These are phyloP conservation scores for Casaregolazyma lundiana DNA, from an alignment of 1,139 yeast genomes.

Conservation along the genomic window DNA sequence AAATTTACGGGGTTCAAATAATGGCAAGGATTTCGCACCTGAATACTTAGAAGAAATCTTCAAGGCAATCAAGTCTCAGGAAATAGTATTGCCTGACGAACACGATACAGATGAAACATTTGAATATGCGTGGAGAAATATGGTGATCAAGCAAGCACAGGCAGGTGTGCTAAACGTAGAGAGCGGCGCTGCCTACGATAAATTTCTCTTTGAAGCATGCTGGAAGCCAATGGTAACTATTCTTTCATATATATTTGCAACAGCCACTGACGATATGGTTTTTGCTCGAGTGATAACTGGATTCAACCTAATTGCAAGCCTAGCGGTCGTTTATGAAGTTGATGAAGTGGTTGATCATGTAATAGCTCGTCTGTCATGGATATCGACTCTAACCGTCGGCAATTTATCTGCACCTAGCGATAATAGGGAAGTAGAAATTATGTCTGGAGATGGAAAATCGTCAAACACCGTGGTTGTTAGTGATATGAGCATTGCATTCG, in stretches of 20 bases:
- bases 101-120: slow-evolving; percentile 84
- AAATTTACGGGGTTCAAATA: slow-evolving; percentile 75
- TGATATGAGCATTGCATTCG: slow-evolving; percentile 77
- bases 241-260: slow-evolving; percentile 69
- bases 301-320: slow-evolving; percentile 74
- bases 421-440: slow-evolving; percentile 40
- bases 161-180: slow-evolving; percentile 29
- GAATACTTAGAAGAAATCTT: slow-evolving; percentile 74
- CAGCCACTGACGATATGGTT: slow-evolving; percentile 87
- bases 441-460: slow-evolving; percentile 40
- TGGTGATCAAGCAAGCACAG: slow-evolving; percentile 46
- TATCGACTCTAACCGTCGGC: slow-evolving; percentile 42
- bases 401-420: slow-evolving; percentile 35
- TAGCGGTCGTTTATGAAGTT: slow-evolving; percentile 63
- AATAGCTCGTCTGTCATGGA: slow-evolving; percentile 58
- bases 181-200: slow-evolving; percentile 51
- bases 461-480: slow-evolving; percentile 58
- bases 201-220: slow-evolving; percentile 57
- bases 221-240: slow-evolving; percentile 65
- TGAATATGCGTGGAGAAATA: slow-evolving; percentile 88
- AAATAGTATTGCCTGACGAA: slow-evolving; percentile 97
- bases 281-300: slow-evolving; percentile 83
- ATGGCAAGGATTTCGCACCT: slow-evolving; percentile 66
- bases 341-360: slow-evolving; percentile 59
- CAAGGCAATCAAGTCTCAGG: slow-evolving; percentile 73